phyloP scores from a whole-genome alignment of 306 rosid species.

The Cucumis melo region DNA sequence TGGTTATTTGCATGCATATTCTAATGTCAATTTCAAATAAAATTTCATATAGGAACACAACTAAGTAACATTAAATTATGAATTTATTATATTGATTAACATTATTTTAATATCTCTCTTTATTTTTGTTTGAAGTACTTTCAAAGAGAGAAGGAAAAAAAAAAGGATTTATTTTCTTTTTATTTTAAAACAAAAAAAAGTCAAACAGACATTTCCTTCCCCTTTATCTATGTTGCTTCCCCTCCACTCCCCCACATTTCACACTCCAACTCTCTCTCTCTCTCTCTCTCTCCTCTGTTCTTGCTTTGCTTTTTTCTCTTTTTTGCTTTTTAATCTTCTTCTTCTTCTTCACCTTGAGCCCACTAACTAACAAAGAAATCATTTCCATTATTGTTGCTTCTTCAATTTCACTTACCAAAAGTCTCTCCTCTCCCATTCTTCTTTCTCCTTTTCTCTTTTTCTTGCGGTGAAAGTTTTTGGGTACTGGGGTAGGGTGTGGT shows the following conservation, averaged over 20 bases:
- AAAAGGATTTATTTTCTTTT: neutral
- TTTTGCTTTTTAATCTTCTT: neutral
- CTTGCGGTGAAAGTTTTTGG: neutral
- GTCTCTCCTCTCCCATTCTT: slow-evolving; percentile 1
- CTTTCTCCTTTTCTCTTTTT: neutral
- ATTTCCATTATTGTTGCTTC: slow-evolving; percentile 13
- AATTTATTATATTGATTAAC: neutral
- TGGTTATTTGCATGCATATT: neutral
- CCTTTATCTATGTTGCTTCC: slow-evolving; percentile 19
- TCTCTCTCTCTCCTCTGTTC: slow-evolving; percentile 9
- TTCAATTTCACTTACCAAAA: slow-evolving; percentile 1
- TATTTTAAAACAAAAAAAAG: slow-evolving; percentile 11
- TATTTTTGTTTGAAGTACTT: neutral
- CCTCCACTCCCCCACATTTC: slow-evolving; percentile 9
- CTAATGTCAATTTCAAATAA: neutral
- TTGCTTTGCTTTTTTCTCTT: slow-evolving; percentile 2
- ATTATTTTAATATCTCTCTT: neutral
- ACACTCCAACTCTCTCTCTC: slow-evolving; percentile 13
- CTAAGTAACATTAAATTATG: neutral
- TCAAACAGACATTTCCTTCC: slow-evolving; percentile 24
- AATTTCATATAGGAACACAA: neutral
- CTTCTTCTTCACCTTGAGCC: neutral
- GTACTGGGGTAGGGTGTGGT: neutral
- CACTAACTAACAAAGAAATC: slow-evolving; percentile 15
- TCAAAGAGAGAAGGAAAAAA: neutral